These are phyloP conservation scores for Piloderma croceum DNA, from an alignment of 768 basidiomycete genomes.

Conservation along the genomic window DNA sequence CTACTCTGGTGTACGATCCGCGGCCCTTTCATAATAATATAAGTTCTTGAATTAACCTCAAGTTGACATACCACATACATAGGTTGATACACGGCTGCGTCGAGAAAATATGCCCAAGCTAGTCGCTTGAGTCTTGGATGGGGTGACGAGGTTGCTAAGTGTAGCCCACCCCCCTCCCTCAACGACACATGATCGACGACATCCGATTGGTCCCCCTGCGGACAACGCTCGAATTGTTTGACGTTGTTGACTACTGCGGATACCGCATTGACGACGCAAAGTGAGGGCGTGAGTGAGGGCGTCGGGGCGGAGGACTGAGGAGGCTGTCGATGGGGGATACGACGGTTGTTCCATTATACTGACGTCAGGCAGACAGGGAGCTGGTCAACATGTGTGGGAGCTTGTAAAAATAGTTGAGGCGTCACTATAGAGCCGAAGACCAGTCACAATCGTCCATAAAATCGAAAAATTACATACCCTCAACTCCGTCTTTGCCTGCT, in stretches of 20 bases:
- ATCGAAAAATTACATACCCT: slow-evolving; percentile 35
- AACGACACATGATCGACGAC: slow-evolving; percentile 61
- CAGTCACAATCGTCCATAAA: slow-evolving; percentile 6
- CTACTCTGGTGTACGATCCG: no score
- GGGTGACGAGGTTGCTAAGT: slow-evolving; percentile 82
- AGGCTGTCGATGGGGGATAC: slow-evolving; percentile 84
- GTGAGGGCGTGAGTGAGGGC: slow-evolving; percentile 84
- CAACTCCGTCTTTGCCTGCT: slow-evolving; percentile 91
- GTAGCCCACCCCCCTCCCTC: slow-evolving; percentile 81
- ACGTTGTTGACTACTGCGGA: slow-evolving; percentile 85
- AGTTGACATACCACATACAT: no score
- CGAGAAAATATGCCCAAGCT: slow-evolving; percentile 90
- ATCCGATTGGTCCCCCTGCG: slow-evolving; percentile 49
- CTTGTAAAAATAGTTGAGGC: slow-evolving; percentile 82
- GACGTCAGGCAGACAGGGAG: slow-evolving; percentile 81
- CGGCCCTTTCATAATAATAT: no score
- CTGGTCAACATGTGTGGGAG: slow-evolving; percentile 81
- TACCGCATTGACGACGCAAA: slow-evolving; percentile 82
- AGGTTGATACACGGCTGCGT: no score
- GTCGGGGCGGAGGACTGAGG: slow-evolving; percentile 76
- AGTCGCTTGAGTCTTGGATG: slow-evolving; percentile 87
- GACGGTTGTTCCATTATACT: slow-evolving; percentile 89
- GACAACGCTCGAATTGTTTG: slow-evolving; percentile 66
- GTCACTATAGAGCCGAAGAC: slow-evolving; percentile 78
- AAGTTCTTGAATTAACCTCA: no score